Evolutionary conservation across 345 rosid genomes (phyloP).

Genomic region (Syzygium aromaticum): DNA sequence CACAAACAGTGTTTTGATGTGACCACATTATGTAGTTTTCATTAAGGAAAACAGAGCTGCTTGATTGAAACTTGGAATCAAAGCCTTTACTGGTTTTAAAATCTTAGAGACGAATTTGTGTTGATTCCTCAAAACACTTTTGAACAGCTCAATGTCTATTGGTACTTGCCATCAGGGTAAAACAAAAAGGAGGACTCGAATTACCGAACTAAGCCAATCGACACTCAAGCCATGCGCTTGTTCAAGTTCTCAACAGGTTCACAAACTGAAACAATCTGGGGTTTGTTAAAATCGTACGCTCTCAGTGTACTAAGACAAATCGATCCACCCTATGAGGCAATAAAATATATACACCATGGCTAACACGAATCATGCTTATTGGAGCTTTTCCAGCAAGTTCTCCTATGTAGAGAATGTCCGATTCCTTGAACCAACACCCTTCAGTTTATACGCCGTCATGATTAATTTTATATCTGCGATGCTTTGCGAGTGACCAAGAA

Average conservation of each 20-base stretch:
- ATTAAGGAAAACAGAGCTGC: not conserved
- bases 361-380: not conserved
- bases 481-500: not conserved
- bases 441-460: not conserved
- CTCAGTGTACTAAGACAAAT: not conserved
- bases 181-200: not conserved
- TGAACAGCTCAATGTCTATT: not conserved
- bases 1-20: not conserved
- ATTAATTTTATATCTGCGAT: not conserved
- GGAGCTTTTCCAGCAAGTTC: not conserved
- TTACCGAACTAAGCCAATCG: not conserved
- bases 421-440: not conserved
- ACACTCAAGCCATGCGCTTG: not conserved
- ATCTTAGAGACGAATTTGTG: not conserved
- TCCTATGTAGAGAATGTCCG: not conserved
- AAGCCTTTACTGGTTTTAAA: not conserved
- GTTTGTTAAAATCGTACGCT: not conserved
- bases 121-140: not conserved
- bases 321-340: not conserved
- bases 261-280: not conserved
- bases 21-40: not conserved
- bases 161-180: not conserved
- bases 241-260: not conserved
- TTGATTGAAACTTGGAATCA: not conserved
- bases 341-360: not conserved